A percentile compares a stretch with the other conserved stretches of the same genome.
phyloP scores from a whole-genome alignment of 768 basidiomycete species.

The Phallus indusiatus region DNA sequence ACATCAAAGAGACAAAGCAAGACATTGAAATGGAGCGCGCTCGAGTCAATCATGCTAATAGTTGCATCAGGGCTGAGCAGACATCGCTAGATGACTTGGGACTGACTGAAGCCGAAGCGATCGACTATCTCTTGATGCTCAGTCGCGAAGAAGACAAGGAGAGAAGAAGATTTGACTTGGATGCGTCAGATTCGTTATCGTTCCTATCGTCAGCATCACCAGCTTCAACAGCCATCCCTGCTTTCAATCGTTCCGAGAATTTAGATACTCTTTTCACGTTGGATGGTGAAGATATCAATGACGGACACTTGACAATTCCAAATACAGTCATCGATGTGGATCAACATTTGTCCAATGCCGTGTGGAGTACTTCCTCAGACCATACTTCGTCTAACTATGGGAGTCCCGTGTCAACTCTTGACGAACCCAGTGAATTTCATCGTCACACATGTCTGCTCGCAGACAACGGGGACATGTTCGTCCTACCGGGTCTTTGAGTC shows the following conservation, averaged over 20 bases:
- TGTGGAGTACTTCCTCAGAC: constrained; percentile 7
- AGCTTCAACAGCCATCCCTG: constrained; percentile 20
- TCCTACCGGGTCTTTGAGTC: constrained; percentile 1
- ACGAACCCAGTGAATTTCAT: neutral
- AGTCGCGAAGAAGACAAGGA: constrained; percentile 62
- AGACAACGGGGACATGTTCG: neutral
- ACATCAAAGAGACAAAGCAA: constrained; percentile 48
- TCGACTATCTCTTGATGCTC: constrained; percentile 78
- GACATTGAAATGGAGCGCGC: constrained; percentile 44
- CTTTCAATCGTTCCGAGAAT: neutral
- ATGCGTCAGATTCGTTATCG: neutral
- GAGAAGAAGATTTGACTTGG: constrained; percentile 11
- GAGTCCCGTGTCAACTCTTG: neutral
- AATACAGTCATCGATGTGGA: neutral
- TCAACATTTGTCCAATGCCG: constrained; percentile 6
- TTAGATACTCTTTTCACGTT: constrained; percentile 48
- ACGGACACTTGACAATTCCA: constrained; percentile 22
- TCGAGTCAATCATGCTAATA: constrained; percentile 27
- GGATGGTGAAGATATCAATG: too few relatives aligned
- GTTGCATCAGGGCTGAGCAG: constrained; percentile 48
- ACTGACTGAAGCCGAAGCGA: constrained; percentile 60
- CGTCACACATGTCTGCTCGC: neutral
- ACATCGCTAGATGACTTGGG: constrained; percentile 53
- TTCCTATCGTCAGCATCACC: constrained; percentile 9
- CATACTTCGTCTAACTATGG: neutral